Evolutionary conservation across 306 rosid species (phyloP), one percentile per base, ranked within the genome.

Genomic region (Mucuna pruriens): DNA sequence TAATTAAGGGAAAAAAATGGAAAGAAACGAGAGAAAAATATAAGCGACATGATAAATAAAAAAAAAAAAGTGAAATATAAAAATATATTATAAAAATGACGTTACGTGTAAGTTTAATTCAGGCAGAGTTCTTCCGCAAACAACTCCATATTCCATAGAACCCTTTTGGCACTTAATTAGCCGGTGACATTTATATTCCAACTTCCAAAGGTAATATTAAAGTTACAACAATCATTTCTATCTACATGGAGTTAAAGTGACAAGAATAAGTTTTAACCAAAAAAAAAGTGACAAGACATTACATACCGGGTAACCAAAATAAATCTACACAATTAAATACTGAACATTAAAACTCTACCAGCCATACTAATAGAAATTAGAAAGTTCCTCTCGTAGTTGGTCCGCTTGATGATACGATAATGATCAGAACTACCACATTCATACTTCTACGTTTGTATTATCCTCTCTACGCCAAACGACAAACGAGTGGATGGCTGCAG

Each of bases 391-490:
- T 39, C 55, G 6, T 9, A 46, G 29, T 17, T 8, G 82, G 71
- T 26, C 64, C 68, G 4, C 31, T 38, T 65, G 7, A 33, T 57
- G 57, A 69, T 71, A 33, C 48, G 57, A 69, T 71, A 54, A 86
- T 76, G 80, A 83, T 71, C 34, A 55, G 60, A 83, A 66, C 85
- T 19, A 76, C 85, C 52, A 23, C 16, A n/a, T 40, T 52, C 15
- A 73, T 57, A 20, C 23, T 36, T n/a, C 16, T 0, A 19, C n/a
- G 10, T 38, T 39, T 66, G 51, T 38, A 42, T 15, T 65, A 9
- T n/a, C 42, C 23, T 76, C 26, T 8, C 22, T 9, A 44, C 16
- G 10, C 23, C 62, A 22, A 12, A 31, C 42, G 44, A 51, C 76
- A 76, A 66, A 55, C 26, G 2, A 65, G 34, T 25, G 46, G 46